Evolutionary conservation across 169 alveolate genomes (phyloP), one percentile per base, ranked within the genome.

Genomic region (Plasmodium adleri): DNA sequence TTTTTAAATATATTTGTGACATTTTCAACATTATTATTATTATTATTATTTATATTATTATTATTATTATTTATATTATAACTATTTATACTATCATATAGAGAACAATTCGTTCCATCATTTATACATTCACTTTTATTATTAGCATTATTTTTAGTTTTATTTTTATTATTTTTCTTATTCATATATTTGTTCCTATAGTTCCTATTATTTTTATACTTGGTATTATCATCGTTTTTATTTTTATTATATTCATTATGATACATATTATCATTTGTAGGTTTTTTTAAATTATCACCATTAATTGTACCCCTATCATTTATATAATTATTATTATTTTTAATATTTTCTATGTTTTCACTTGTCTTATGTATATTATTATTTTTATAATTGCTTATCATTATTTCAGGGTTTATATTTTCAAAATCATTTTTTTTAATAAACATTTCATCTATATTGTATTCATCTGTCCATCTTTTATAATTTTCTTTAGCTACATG

Each of bases 41-140:
- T 76, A 22, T 78, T 64, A 13, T 20, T 39, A 28, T 63, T 76
- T n/a, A 49, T 67, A 52, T 32, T 59, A 52, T 66, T 20, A 28
- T 63, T 76, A 22, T 76, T 76, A 66, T 78, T 78, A 12, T 70
- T 66, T 52, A 49, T 67, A 52, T 32, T 59, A 52, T 66, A 39
- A 39, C 47, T 39, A 39, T 39, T 39, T 8, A 39, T 39, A 39
- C 10, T 39, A 39, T 39, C 47, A 39, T 39, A 39, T 0, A 39
- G 47, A 9, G 47, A 39, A 39, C 47, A 39, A 39, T 39, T 5
- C 47, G 47, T 62, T 43, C 20, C 47, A 49, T 50, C 45, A 45
- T 74, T 74, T 32, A 20, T 22, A 9, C 63, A 28, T 54, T 74
- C 63, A 52, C 47, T 74, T 28, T 49, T 74, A 70, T 17, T 62